phyloP scores from a whole-genome alignment of 768 basidiomycete genomes.

The Rubroboletus satanas region DNA sequence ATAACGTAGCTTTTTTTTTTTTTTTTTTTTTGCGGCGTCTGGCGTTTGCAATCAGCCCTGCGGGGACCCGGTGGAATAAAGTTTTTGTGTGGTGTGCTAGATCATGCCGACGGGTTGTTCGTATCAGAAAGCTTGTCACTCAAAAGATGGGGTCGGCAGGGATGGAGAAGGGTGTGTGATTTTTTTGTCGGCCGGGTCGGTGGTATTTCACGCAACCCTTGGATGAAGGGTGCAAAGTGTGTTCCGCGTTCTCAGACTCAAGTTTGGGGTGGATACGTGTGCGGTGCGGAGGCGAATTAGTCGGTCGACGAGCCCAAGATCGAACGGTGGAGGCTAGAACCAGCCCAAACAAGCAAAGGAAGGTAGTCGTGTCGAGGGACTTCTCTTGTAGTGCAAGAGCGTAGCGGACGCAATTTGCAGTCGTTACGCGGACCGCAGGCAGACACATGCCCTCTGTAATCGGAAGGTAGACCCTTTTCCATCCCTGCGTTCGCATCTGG shows the following conservation, averaged over 20 bases:
- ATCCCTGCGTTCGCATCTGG: conserved; percentile 22
- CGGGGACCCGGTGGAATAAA: neutral
- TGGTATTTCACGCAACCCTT: neutral
- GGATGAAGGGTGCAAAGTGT: conserved; percentile 10
- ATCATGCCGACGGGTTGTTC: conserved; percentile 4
- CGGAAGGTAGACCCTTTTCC: conserved; percentile 23
- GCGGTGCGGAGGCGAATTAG: too few relatives aligned
- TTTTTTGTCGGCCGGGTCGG: neutral
- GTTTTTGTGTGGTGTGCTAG: neutral
- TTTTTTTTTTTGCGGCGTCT: conserved; percentile 2
- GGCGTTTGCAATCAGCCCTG: conserved; percentile 10
- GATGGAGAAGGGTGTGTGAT: conserved; percentile 2
- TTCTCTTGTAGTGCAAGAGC: conserved; percentile 22
- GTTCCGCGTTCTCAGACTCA: conserved; percentile 20
- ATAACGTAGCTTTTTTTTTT: conserved; percentile 17
- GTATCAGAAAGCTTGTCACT: conserved; percentile 24
- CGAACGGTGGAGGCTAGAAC: neutral
- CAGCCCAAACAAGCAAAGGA: conserved; percentile 5
- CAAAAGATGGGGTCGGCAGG: conserved; percentile 9
- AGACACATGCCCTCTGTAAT: conserved; percentile 24
- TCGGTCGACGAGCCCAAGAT: neutral
- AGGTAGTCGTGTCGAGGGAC: too few relatives aligned
- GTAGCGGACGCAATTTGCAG: conserved; percentile 26
- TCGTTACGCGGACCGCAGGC: conserved; percentile 27
- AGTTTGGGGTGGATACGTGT: neutral